These are phyloP conservation scores for Neckera pumila DNA, from an alignment of 225 moss, liverwort and hornwort species.

Conservation along the genomic window DNA sequence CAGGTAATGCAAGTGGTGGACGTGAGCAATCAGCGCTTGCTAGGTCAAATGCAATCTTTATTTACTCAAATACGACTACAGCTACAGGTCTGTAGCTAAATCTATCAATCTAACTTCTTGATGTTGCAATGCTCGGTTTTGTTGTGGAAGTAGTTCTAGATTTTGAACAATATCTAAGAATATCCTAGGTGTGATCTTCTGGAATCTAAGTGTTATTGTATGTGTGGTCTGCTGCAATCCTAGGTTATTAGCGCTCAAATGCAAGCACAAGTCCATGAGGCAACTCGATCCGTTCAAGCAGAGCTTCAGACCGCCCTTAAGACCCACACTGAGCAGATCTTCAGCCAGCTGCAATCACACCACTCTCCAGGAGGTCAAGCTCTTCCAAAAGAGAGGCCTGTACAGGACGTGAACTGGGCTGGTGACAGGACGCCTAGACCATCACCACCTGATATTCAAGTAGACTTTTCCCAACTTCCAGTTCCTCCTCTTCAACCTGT, in stretches of 20 bases:
- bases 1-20: constrained; percentile 44
- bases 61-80: constrained; percentile 33
- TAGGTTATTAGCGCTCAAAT: constrained; percentile 36
- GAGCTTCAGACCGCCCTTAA: constrained; percentile 32
- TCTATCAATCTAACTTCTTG: neutral
- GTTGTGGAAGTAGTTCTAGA: neutral
- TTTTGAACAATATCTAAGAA: neutral
- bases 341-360: constrained; percentile 21
- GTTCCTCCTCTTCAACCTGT: constrained; percentile 21
- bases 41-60: constrained; percentile 29
- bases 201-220: neutral
- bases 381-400: neutral
- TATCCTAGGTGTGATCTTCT: neutral
- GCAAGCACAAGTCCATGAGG: constrained; percentile 42
- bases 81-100: constrained; percentile 8
- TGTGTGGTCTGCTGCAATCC: neutral
- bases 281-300: constrained; percentile 26
- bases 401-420: constrained; percentile 12
- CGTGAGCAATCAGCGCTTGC: constrained; percentile 36
- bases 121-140: neutral
- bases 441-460: constrained; percentile 15
- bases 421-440: constrained; percentile 1
- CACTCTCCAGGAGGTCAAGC: constrained; percentile 5
- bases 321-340: constrained; percentile 29
- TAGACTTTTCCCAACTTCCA: constrained; percentile 32